Percentiles rank a stretch among this genome's conserved stretches.
Evolutionary conservation across 306 rosid species (phyloP).

Genomic region (Lablab purpureus): DNA sequence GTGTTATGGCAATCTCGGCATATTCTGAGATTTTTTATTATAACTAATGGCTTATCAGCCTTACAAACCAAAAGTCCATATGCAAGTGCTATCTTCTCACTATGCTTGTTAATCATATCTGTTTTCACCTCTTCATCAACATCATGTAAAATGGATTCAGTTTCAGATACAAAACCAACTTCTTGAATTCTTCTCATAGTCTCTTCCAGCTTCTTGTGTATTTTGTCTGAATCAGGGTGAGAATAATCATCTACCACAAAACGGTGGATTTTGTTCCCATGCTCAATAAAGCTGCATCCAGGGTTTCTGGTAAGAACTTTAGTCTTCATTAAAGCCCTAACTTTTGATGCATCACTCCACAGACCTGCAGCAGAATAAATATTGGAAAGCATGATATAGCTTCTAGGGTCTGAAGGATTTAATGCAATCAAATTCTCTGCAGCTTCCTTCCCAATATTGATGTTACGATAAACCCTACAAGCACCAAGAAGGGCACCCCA

Average conservation of each 20-base stretch:
- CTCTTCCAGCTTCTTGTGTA: conserved; percentile 68
- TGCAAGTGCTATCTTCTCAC: conserved; percentile 87
- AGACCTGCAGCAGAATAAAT: conserved; percentile 70
- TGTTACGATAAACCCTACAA: conserved; percentile 68
- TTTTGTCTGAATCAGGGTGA: conserved; percentile 68
- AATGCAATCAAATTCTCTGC: conserved; percentile 66
- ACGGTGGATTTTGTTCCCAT: conserved; percentile 59
- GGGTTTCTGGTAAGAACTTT: conserved; percentile 58
- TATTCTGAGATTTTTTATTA: conserved; percentile 75
- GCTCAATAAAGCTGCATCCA: conserved; percentile 74
- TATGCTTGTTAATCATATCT: conserved; percentile 73
- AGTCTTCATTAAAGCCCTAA: conserved; percentile 72
- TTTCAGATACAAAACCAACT: conserved; percentile 69
- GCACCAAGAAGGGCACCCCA: conserved; percentile 90
- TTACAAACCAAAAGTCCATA: conserved; percentile 71
- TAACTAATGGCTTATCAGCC: conserved; percentile 54
- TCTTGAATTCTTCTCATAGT: conserved; percentile 56
- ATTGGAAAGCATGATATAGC: conserved; percentile 76
- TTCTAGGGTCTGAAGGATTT: conserved; percentile 70
- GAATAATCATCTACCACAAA: conserved; percentile 71
- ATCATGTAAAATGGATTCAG: conserved; percentile 70
- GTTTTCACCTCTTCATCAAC: conserved; percentile 71
- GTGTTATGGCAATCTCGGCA: conserved; percentile 78
- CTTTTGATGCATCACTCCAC: conserved; percentile 76
- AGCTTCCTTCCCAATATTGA: conserved; percentile 71